Evolutionary conservation across 139 green algal genomes (phyloP), one percentile per base, ranked within the genome.

Genomic region (Auxenochlorella protothecoides): DNA sequence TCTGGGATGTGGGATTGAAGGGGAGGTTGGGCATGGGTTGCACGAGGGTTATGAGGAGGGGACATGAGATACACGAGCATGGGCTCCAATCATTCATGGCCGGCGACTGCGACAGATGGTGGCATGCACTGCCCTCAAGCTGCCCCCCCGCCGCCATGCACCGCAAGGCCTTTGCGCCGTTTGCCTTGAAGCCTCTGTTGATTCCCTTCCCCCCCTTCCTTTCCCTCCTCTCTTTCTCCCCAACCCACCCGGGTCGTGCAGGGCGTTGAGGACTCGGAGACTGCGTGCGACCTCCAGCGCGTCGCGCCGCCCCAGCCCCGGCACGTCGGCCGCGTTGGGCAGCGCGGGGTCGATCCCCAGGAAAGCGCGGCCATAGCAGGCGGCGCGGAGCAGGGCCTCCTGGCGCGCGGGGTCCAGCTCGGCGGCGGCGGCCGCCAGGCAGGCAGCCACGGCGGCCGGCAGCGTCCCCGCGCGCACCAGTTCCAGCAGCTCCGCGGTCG

Each of bases 221-320:
- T 44, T 44, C 27, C 27, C 27, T 44, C 27, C 27, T 1, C 27
- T 44, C 27, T 44, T 44, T 44, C 27, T 44, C 27, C 27, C 27
- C 0, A 44, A 44, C 27, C 27, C 27, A 53, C 77, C 71, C 5
- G 81, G 79, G 10, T 90, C 83, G 4, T 88, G 69, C 66, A 97
- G 69, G 0, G 80, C 84, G 56, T 94, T 93, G 6, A 97, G 72
- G 55, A 97, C 71, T 13, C 92, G 79, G 71, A 97, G 83, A 67
- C 72, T 78, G 52, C 77, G 70, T 4, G 72, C 72, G n/a, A 75
- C 62, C 27, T 72, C 70, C 8, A 67, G n/a, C 8, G 66, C 54
- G 27, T 72, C 53, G 55, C 57, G 67, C 55, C 55, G 71, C 12
- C 27, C 27, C 27, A 44, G 27, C 27, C 27, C 27, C 27, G 27